Evolutionary conservation across 768 basidiomycete genomes (phyloP).

Genomic region (Suillus sp.): DNA sequence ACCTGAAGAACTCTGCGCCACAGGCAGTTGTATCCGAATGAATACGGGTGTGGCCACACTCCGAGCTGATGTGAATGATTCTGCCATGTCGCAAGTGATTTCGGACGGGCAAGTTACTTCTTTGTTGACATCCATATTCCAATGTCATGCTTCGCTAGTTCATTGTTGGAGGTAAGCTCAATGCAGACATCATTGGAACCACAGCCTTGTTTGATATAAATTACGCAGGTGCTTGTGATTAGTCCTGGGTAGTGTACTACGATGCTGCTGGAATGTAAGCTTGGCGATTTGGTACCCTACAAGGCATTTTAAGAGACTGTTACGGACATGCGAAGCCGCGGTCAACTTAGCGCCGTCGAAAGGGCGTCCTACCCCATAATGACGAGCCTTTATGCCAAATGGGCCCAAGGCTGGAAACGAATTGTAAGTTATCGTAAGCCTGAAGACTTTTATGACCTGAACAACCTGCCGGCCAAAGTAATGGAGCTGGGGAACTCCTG

Average conservation of each 20-base stretch:
- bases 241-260: not conserved
- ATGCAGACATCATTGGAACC: not conserved
- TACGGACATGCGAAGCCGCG: not conserved
- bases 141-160: not conserved
- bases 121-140: not conserved
- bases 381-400: slow-evolving; percentile 1
- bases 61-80: slow-evolving; percentile 4
- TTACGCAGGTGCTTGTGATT: not conserved
- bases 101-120: not conserved
- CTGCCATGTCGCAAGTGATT: not conserved
- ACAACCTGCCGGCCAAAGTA: not conserved
- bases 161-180: not conserved
- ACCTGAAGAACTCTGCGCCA: not conserved
- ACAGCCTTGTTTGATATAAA: not conserved
- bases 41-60: not conserved
- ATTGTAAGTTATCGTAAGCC: not conserved
- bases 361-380: not conserved
- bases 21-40: not conserved
- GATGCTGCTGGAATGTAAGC: not conserved
- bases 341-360: slow-evolving; percentile 1
- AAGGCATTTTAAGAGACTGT: not conserved
- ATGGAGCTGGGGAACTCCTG: not conserved
- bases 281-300: not conserved
- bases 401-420: not conserved
- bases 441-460: not conserved